Percentiles rank a stretch among this genome's conserved stretches.
These are phyloP conservation scores for Echria macrotheca DNA, from an alignment of 495 filamentous ascomycete species.

Conservation along the genomic window DNA sequence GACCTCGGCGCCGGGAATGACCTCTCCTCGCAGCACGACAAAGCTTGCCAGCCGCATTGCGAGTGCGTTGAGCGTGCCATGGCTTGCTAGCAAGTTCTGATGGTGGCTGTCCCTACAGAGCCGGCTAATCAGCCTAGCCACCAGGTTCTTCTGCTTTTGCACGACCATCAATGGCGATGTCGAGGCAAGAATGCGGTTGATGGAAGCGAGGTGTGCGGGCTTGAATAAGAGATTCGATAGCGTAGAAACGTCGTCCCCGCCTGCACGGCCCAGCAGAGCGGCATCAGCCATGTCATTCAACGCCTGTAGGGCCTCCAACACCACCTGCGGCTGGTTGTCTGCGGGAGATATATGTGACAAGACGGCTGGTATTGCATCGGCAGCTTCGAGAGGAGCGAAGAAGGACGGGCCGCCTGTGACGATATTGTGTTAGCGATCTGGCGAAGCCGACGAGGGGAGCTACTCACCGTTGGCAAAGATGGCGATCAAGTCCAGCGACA, in stretches of 20 bases:
- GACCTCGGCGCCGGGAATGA: conserved; percentile 52
- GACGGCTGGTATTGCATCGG: conserved; percentile 58
- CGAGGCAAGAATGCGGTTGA: conserved; percentile 62
- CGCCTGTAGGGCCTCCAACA: conserved; percentile 67
- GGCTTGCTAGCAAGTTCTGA: conserved; percentile 61
- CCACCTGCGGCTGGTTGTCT: conserved; percentile 58
- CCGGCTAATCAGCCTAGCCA: conserved; percentile 57
- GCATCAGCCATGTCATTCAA: conserved; percentile 68
- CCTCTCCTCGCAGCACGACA: conserved; percentile 60
- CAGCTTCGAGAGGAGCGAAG: conserved; percentile 65
- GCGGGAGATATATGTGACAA: conserved; percentile 60
- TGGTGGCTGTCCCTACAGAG: conserved; percentile 64
- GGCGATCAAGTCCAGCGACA: conserved; percentile 73
- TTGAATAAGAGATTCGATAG: conserved; percentile 63
- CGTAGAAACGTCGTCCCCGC: conserved; percentile 19
- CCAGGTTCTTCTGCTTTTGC: conserved; percentile 61
- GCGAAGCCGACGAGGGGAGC: background rate
- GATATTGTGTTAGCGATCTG: conserved; percentile 15
- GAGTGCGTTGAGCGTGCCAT: conserved; percentile 72
- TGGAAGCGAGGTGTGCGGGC: conserved; percentile 47
- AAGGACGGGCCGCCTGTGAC: conserved; percentile 72
- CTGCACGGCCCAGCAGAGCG: conserved; percentile 39
- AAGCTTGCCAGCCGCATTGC: conserved; percentile 72
- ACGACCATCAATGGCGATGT: conserved; percentile 40
- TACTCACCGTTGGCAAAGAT: conserved; percentile 77